Conservation (phyloP, 139 green algal genomes). For the Picochlorum sp. region DNA sequence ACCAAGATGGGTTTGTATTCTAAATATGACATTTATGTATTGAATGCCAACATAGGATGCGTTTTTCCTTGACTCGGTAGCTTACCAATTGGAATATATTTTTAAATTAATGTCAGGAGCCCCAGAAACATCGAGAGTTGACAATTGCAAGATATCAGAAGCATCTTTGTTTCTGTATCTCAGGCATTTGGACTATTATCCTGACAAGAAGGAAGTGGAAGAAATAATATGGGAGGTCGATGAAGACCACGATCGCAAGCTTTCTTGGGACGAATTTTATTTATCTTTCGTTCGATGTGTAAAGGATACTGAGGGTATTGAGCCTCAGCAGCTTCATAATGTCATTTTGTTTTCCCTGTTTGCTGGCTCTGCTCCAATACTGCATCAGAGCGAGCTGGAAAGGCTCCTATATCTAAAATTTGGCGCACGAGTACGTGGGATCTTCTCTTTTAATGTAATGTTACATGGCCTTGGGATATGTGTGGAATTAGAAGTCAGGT, state of each 20-base stretch:
- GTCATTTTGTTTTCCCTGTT: constrained; percentile 92
- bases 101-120: too few relatives aligned
- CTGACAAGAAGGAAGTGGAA: constrained; percentile 68
- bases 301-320: constrained; percentile 40
- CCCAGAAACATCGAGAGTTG: too few relatives aligned
- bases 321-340: constrained; percentile 86
- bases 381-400: constrained; percentile 31
- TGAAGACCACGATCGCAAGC: constrained; percentile 69
- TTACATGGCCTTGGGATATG: too few relatives aligned
- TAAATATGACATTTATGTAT: too few relatives aligned
- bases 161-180: constrained; percentile 68
- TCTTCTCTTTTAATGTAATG: too few relatives aligned
- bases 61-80: too few relatives aligned
- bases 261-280: neutral
- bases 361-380: constrained; percentile 18
- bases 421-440: too few relatives aligned
- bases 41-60: too few relatives aligned
- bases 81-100: too few relatives aligned
- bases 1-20: too few relatives aligned
- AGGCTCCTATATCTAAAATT: constrained; percentile 88
- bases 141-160: neutral
- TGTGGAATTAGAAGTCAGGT: too few relatives aligned
- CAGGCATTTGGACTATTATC: constrained; percentile 51
- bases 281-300: neutral
- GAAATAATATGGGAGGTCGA: constrained; percentile 98